These are phyloP conservation scores for Penicillium sp. DNA, from an alignment of 2,329 filamentous ascomycete species.

Conservation along the genomic window DNA sequence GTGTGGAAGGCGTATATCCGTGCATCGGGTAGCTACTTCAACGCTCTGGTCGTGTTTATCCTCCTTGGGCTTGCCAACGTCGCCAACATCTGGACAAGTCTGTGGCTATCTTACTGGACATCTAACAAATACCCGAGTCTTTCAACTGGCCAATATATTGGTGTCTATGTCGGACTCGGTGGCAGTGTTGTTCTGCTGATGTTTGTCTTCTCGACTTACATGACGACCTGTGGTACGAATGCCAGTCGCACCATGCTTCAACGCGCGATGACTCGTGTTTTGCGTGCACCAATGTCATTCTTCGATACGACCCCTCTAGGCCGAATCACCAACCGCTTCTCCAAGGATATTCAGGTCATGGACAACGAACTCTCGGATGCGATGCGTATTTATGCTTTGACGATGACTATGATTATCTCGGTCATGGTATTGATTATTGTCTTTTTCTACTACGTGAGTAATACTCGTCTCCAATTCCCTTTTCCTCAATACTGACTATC, in stretches of 20 bases:
- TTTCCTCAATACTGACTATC: not conserved
- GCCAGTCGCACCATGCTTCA: conserved; percentile 83
- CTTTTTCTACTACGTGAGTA: conserved; percentile 78
- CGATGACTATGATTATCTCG: conserved; percentile 77
- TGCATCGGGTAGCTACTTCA: conserved; percentile 73
- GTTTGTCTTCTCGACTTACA: conserved; percentile 78
- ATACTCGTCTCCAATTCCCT: not conserved
- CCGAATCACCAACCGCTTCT: conserved; percentile 95
- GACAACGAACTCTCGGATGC: conserved; percentile 89
- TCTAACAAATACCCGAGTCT: conserved; percentile 72
- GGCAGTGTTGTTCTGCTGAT: conserved; percentile 72
- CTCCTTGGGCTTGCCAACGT: conserved; percentile 76
- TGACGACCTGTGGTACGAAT: conserved; percentile 80
- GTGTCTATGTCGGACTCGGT: conserved; percentile 73
- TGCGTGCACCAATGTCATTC: conserved; percentile 79
- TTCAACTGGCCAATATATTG: conserved; percentile 72
- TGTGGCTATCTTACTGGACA: conserved; percentile 96
- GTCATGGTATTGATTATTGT: conserved; percentile 91
- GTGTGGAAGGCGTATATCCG: conserved; percentile 80
- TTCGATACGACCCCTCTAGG: conserved; percentile 97
- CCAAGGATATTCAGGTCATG: conserved; percentile 94
- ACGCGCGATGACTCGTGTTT: conserved; percentile 76
- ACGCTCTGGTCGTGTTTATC: conserved; percentile 63
- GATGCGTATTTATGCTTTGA: conserved; percentile 91
- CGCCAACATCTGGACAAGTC: conserved; percentile 81